These are phyloP conservation scores for Coelastrella sp. DNA, from an alignment of 139 green algal genomes.

Conservation along the genomic window DNA sequence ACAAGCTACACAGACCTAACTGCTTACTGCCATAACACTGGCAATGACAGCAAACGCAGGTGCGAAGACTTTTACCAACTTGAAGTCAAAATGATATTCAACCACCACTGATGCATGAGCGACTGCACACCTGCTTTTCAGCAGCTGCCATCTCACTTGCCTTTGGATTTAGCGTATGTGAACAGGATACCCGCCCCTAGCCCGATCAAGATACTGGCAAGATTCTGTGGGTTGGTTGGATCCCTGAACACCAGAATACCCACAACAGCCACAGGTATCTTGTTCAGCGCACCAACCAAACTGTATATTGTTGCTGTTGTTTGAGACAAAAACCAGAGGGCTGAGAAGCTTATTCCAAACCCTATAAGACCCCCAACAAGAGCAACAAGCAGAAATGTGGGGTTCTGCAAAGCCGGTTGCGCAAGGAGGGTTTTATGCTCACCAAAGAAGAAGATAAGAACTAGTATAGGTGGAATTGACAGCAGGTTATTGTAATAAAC, in stretches of 20 bases:
- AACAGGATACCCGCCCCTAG: constrained; percentile 83
- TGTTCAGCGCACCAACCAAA: constrained; percentile 92
- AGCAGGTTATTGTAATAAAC: constrained; percentile 91
- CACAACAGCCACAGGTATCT: constrained; percentile 91
- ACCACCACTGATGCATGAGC: too few relatives aligned
- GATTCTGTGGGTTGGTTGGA: constrained; percentile 80
- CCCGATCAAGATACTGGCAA: constrained; percentile 84
- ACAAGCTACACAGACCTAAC: too few relatives aligned
- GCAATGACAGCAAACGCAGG: too few relatives aligned
- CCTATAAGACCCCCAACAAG: constrained; percentile 57
- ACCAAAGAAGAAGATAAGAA: constrained; percentile 73
- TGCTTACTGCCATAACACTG: too few relatives aligned
- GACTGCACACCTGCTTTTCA: too few relatives aligned
- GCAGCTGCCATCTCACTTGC: constrained; percentile 14
- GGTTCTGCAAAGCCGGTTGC: constrained; percentile 61
- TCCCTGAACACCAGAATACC: constrained; percentile 87
- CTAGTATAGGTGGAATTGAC: constrained; percentile 75
- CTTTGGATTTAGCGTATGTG: constrained; percentile 62
- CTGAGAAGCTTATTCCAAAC: constrained; percentile 83
- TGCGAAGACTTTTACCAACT: too few relatives aligned
- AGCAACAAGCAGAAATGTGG: constrained; percentile 54
- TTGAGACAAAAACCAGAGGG: constrained; percentile 91
- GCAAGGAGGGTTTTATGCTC: constrained; percentile 59
- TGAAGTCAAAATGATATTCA: too few relatives aligned
- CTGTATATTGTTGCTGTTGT: constrained; percentile 94